Evolutionary conservation across 148 eudicot species (phyloP).

Genomic region (Agrostemma githago): DNA sequence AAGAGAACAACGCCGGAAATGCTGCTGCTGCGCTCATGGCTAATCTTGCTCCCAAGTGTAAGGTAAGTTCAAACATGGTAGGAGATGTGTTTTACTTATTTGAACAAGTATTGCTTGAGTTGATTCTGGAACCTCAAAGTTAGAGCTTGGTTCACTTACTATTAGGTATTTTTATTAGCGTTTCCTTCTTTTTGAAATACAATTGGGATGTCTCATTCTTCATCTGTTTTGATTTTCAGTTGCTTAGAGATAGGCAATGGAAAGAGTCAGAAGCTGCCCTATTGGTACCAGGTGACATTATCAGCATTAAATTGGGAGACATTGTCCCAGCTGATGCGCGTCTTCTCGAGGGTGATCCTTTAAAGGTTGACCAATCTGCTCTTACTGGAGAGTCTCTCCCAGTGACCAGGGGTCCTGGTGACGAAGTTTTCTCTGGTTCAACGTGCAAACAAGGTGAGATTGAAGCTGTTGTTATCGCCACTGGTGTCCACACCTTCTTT

Average conservation of each 20-base stretch:
- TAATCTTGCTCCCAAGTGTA: slow-evolving; percentile 96
- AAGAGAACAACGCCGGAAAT: slow-evolving; percentile 95
- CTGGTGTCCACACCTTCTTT: slow-evolving; percentile 96
- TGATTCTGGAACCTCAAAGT: background rate
- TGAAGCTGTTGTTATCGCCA: slow-evolving; percentile 92
- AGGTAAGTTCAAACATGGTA: slow-evolving; percentile 39
- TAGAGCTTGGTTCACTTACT: too few relatives aligned
- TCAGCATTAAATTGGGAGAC: slow-evolving; percentile 89
- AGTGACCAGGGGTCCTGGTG: slow-evolving; percentile 72
- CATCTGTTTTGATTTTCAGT: slow-evolving; percentile 29
- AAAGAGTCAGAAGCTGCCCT: slow-evolving; percentile 79
- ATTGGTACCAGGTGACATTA: slow-evolving; percentile 90
- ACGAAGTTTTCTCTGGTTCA: slow-evolving; percentile 91
- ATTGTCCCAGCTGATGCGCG: slow-evolving; percentile 94
- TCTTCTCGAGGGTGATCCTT: slow-evolving; percentile 94
- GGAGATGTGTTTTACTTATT: background rate
- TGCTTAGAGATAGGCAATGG: slow-evolving; percentile 84
- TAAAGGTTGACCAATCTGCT: slow-evolving; percentile 91
- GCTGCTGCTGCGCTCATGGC: slow-evolving; percentile 99
- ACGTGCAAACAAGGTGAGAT: slow-evolving; percentile 96
- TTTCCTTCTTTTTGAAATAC: background rate
- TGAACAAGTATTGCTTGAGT: background rate
- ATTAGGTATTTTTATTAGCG: background rate
- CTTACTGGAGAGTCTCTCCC: slow-evolving; percentile 98
- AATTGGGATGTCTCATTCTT: background rate